A percentile compares a stretch with the other conserved stretches of the same genome.
phyloP scores from a whole-genome alignment of 257 asterid genomes.

The Solanum chilense region DNA sequence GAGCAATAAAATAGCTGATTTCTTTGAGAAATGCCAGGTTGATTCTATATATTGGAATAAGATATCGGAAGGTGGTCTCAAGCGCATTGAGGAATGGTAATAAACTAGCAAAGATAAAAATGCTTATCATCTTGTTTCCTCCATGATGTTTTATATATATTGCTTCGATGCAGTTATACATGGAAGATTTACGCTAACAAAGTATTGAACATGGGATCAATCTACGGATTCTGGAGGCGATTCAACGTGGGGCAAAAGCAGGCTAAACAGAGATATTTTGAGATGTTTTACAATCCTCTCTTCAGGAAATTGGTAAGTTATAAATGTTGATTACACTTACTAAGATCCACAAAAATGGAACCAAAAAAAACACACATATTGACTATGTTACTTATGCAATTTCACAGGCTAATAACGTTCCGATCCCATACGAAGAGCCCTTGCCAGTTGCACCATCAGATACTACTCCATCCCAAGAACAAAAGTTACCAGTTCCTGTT shows the following conservation, averaged over 20 bases:
- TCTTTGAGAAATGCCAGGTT: conserved; percentile 56
- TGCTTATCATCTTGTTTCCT: neutral
- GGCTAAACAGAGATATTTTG: conserved; percentile 59
- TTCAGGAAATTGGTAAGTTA: conserved; percentile 53
- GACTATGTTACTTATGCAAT: neutral
- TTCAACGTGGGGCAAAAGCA: conserved; percentile 43
- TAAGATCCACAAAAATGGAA: neutral
- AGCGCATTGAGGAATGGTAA: conserved; percentile 72
- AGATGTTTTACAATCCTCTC: conserved; percentile 58
- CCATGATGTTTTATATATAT: neutral
- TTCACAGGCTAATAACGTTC: conserved; percentile 38
- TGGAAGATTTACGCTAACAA: conserved; percentile 86
- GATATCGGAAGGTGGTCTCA: conserved; percentile 49
- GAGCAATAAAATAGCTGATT: conserved; percentile 53
- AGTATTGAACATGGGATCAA: conserved; percentile 63
- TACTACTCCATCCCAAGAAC: conserved; percentile 2
- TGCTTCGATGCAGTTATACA: conserved; percentile 47
- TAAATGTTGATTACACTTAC: neutral
- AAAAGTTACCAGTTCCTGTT: neutral
- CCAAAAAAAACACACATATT: neutral
- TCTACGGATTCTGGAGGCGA: conserved; percentile 71
- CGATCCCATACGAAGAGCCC: conserved; percentile 23
- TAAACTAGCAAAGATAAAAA: neutral
- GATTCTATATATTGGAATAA: conserved; percentile 52
- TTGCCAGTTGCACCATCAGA: conserved; percentile 9